Base-by-base conservation (phyloP, 495 filamentous ascomycete species). In the Daldinia decipiens region DNA sequence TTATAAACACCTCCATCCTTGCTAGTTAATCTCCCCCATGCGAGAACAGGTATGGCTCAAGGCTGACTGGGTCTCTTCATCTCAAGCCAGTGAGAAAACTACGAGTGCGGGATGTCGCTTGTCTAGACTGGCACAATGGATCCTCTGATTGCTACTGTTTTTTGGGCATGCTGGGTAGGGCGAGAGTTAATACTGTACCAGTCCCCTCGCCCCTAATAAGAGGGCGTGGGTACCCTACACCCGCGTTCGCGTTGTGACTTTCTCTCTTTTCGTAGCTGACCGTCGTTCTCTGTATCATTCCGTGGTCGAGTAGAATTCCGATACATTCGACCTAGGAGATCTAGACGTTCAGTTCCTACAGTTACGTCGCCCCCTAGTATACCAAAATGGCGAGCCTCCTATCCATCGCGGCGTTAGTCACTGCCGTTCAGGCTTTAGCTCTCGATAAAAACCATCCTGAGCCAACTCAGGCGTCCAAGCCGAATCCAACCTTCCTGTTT, bases 391-490 rank as follows among this genome's bases (percentile, higher is more conserved):
- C 72, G 45, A 71, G 54, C 31, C 66, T 77, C 62, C 55, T 77
- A 38, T 55, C 67, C n/a, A 68, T 69, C 17, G 77, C 78, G 59
- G 66, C 79, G 51, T 64, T 82, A 15, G 59, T 74, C 59, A 77
- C 73, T 65, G 70, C 74, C 19, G 79, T 70, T 59, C 73, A 77
- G 27, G 81, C 77, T 1, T 58, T 81, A 32, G 80, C 74, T 32
- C 75, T 79, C 29, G 74, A 77, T 21, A 74, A 72, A 36, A 70
- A 12, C 17, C 68, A 43, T 24, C 75, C 82, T 1, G 60, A 62
- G 60, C 76, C 75, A 40, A 82, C 82, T 5, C 56, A 65, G 34
- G 54, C 45, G 17, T 67, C 66, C 45, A 62, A 74, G 39, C 73
- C 76, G 7, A 62, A 56, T 19, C 63, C 75, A 34, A 75, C 75